These are phyloP conservation scores for Spiromastix sp. DNA, from an alignment of 2,329 filamentous ascomycete species.

Conservation along the genomic window DNA sequence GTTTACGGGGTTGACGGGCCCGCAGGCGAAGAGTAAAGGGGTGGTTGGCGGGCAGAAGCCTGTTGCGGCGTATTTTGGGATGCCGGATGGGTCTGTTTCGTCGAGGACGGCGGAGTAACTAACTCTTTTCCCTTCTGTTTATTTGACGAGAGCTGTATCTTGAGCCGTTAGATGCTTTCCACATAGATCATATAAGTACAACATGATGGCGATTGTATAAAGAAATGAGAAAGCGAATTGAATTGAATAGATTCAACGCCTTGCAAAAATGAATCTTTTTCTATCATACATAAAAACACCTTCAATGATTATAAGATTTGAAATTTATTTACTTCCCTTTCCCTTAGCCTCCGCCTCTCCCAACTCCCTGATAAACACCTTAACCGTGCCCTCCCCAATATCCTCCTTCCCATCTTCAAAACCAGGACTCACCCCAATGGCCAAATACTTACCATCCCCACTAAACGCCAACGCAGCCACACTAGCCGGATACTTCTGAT, in stretches of 20 bases:
- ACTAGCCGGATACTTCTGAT: constrained; percentile 71
- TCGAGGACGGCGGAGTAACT: constrained; percentile 36
- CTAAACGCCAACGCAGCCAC: constrained; percentile 71
- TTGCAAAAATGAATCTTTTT: too few relatives aligned
- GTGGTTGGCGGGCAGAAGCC: constrained; percentile 74
- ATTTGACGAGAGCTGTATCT: too few relatives aligned
- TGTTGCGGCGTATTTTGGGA: constrained; percentile 88
- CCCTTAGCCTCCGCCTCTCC: constrained; percentile 80
- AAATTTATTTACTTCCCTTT: too few relatives aligned
- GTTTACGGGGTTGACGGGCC: constrained; percentile 73
- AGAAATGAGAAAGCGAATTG: too few relatives aligned
- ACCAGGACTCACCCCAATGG: constrained; percentile 71
- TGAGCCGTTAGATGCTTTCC: too few relatives aligned
- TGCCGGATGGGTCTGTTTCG: constrained; percentile 62
- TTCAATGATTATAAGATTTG: too few relatives aligned
- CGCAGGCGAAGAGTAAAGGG: constrained; percentile 52
- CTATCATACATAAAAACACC: too few relatives aligned
- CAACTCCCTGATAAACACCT: constrained; percentile 72
- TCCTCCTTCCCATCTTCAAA: constrained; percentile 84
- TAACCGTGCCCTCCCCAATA: constrained; percentile 60
- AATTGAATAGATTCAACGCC: too few relatives aligned
- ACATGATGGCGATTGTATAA: too few relatives aligned
- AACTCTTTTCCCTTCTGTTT: not conserved
- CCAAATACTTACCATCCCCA: constrained; percentile 64
- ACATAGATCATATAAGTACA: too few relatives aligned